These are phyloP conservation scores for Mycena belliarum DNA, from an alignment of 768 basidiomycete species.

Conservation along the genomic window DNA sequence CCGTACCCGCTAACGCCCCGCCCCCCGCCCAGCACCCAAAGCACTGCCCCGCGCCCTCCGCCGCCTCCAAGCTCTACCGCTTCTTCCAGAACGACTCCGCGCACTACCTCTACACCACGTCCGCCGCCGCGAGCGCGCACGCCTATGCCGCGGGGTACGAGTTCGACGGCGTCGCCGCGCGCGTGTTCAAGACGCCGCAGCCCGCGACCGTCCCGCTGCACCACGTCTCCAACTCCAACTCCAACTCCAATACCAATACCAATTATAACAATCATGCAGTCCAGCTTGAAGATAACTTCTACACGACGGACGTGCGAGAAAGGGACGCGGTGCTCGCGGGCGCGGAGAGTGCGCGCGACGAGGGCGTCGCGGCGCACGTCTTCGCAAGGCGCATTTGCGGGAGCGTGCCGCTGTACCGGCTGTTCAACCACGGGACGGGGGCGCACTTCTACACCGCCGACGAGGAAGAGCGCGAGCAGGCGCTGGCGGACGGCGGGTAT, in stretches of 20 bases:
- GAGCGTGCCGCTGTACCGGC: slow-evolving; percentile 2
- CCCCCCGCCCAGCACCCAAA: too few relatives aligned
- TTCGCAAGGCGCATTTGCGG: slow-evolving; percentile 7
- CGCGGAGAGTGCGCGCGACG: not conserved
- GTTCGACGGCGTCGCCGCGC: slow-evolving; percentile 4
- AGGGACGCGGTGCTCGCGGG: not conserved
- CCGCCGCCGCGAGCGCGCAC: too few relatives aligned
- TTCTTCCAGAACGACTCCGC: too few relatives aligned
- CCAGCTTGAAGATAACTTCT: not conserved
- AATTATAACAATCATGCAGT: too few relatives aligned
- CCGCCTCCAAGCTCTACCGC: too few relatives aligned
- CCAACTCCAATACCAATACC: too few relatives aligned
- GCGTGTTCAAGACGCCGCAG: not conserved
- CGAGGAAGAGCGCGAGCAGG: not conserved
- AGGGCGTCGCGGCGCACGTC: slow-evolving; percentile 1
- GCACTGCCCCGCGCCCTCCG: too few relatives aligned
- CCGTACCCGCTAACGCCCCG: too few relatives aligned
- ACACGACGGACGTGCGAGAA: not conserved
- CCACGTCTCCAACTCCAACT: slow-evolving; percentile 3
- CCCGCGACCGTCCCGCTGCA: slow-evolving; percentile 8
- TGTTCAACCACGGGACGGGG: not conserved
- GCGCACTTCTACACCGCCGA: slow-evolving; percentile 8
- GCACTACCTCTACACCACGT: too few relatives aligned
- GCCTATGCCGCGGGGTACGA: not conserved
- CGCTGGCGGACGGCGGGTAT: too few relatives aligned